Evolutionary conservation across 179 eudicot species (phyloP).

Genomic region (Pouteria campechiana): DNA sequence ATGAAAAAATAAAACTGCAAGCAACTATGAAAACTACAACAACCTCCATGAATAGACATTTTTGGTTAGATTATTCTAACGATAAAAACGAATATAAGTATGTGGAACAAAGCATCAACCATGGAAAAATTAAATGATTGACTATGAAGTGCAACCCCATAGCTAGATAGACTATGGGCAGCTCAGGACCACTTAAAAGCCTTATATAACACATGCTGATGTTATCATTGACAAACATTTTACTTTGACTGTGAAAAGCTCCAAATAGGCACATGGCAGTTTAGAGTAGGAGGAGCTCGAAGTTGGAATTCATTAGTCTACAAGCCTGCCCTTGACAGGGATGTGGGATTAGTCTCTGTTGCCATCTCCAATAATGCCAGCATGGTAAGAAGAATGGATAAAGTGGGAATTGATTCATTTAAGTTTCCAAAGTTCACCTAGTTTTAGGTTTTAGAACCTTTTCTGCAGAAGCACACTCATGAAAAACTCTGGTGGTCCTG

Average conservation of each 20-base stretch:
- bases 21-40: neutral
- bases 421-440: neutral
- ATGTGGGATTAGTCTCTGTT: conserved; percentile 1
- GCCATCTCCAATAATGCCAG: conserved; percentile 1
- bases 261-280: neutral
- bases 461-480: too few species aligned
- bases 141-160: neutral
- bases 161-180: neutral
- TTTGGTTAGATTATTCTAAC: neutral
- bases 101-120: neutral
- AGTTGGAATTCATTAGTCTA: neutral
- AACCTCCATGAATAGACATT: neutral
- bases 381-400: conserved; percentile 2
- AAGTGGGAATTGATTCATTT: conserved; percentile 1
- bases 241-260: neutral
- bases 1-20: neutral
- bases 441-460: neutral
- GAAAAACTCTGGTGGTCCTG: too few species aligned
- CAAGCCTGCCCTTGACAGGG: neutral
- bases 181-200: neutral
- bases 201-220: neutral
- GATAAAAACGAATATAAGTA: neutral
- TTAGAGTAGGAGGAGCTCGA: neutral
- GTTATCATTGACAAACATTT: neutral
- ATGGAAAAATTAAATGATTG: neutral